Percentiles rank a stretch among this genome's conserved stretches.
Conservation (phyloP, 148 eudicot genomes). For the Rhododendron mucronatum region DNA sequence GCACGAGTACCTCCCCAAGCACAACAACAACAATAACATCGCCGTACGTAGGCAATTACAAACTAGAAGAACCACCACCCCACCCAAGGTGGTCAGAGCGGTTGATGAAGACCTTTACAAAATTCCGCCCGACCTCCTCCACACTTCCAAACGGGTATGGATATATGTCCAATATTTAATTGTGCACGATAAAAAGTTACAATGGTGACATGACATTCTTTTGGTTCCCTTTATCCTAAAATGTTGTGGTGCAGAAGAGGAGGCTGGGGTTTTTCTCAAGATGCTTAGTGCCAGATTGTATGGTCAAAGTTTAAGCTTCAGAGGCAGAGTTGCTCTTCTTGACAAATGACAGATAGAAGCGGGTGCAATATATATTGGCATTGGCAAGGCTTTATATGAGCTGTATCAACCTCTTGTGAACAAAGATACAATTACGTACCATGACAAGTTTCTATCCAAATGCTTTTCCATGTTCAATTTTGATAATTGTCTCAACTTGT, state of each 20-base stretch:
- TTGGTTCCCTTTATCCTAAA: not conserved
- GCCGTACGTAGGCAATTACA: not conserved
- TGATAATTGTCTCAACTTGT: not conserved
- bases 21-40: not conserved
- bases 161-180: not conserved
- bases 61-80: not conserved
- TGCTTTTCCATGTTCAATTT: not conserved
- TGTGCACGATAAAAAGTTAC: not conserved
- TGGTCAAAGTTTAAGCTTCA: constrained; percentile 2
- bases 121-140: constrained; percentile 63
- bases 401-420: not conserved
- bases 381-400: not conserved
- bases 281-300: constrained; percentile 60
- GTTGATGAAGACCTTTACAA: constrained; percentile 83
- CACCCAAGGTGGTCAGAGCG: constrained; percentile 30
- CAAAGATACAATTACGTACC: not conserved
- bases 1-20: not conserved
- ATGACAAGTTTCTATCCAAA: not conserved
- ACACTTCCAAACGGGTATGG: constrained; percentile 35
- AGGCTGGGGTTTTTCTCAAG: constrained; percentile 58
- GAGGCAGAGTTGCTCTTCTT: not conserved
- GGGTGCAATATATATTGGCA: not conserved
- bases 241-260: constrained; percentile 42
- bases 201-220: not conserved
- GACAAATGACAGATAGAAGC: not conserved